Base-by-base conservation (phyloP, 352 stramenopile genomes). In the Labyrinthula sp. region DNA sequence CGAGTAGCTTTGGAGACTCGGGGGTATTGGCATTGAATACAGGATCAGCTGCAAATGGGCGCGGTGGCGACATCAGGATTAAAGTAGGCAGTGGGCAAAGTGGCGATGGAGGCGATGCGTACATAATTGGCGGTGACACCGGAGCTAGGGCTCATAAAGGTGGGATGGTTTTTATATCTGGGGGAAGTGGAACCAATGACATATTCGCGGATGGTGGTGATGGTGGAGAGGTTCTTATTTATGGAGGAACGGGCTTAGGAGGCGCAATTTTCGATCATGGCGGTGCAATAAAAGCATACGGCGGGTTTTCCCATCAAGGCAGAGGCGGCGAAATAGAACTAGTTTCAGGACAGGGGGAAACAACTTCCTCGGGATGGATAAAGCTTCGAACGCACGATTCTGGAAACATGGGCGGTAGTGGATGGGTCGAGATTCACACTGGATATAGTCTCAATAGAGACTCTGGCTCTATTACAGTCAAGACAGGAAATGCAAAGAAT, bases 31-130 rank as follows among this genome's bases (percentile, higher is more conserved):
- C 65, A 24, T 9, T 87, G 38, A 31, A 40, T n/a, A 81, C 69
- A 35, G 73, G 73, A 17, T 56, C 49, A 29, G 63, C 65, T 3
- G 43, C 58, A 20, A 65, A 63, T 14, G 68, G 68, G 21, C 57
- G 59, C 9, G 69, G 64, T 28, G 73, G 73, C 10, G 69, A 73
- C 47, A 64, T 82, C 23, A 71, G 59, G 1, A 25, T 80, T 2
- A 40, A 45, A 12, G 59, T 73, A 18, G 68, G 70, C 14, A 26
- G 54, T 35, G 68, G 61, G 6, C 56, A 59, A 35, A 27, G 58
- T 25, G 62, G 67, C 18, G 57, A 70, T 60, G 69, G 69, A 24
- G 72, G 71, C 17, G 36, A 61, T 29, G 63, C 77, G 34, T 46
- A 47, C 1, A 36, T 78, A 18, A 23, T 35, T 10, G 63, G 61